A percentile compares a stretch with the other conserved stretches of the same genome.
Conservation (phyloP, 441 rosid genomes). For the Cnidoscolus chayamansa region DNA sequence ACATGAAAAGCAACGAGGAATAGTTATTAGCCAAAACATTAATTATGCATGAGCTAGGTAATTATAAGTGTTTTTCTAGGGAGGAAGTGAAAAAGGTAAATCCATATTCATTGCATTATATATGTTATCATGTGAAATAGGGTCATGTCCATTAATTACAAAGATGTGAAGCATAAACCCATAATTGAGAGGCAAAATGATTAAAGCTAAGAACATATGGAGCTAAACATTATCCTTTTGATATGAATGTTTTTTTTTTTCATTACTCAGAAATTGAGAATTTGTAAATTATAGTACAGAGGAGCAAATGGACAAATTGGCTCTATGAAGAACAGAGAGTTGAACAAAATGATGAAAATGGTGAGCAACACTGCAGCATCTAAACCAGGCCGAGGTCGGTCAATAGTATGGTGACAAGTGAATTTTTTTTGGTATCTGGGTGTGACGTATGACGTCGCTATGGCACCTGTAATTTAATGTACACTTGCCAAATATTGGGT, state of each 20-base stretch:
- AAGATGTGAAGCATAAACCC: not conserved
- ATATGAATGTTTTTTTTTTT: not conserved
- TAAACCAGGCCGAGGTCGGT: conserved; percentile 37
- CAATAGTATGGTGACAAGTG: conserved; percentile 34
- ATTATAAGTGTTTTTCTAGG: not conserved
- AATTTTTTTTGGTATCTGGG: conserved; percentile 1
- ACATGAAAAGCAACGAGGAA: conserved; percentile 17
- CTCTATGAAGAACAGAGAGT: conserved; percentile 10
- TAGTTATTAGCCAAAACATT: conserved; percentile 5
- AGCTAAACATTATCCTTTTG: not conserved
- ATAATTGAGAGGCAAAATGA: not conserved
- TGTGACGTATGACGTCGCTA: conserved; percentile 16
- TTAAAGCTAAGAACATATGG: not conserved
- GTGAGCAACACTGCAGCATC: conserved; percentile 32
- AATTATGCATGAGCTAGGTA: conserved; percentile 9
- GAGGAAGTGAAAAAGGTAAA: not conserved
- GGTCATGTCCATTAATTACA: conserved; percentile 10
- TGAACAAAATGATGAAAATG: not conserved
- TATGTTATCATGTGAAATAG: conserved; percentile 17
- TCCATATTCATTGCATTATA: conserved; percentile 4
- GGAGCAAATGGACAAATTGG: not conserved
- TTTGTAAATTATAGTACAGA: conserved; percentile 5
- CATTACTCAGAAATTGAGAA: conserved; percentile 3
- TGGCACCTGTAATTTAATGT: conserved; percentile 27
- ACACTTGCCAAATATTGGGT: conserved; percentile 34